Evolutionary conservation across 75 land plant species (phyloP).

Genomic region (Pseudotsuga menziesii): DNA sequence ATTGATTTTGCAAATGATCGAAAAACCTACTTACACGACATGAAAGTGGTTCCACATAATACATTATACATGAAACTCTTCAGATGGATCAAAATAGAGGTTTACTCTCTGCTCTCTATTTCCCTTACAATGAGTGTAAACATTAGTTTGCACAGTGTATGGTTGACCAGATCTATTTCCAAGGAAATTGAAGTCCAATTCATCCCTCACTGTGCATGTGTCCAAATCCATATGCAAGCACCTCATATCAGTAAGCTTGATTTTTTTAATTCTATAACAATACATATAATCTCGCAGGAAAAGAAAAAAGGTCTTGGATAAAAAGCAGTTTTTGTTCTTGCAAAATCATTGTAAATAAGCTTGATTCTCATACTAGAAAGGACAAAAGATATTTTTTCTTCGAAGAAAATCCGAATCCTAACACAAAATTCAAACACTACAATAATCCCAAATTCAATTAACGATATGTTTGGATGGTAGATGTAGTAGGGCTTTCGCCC

Average conservation of each 20-base stretch:
- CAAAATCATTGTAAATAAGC: constrained; percentile 59
- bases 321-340: constrained; percentile 64
- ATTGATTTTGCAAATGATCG: too few relatives aligned
- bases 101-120: constrained; percentile 58
- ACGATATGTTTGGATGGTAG: background rate
- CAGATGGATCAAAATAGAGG: constrained; percentile 63
- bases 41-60: constrained; percentile 46
- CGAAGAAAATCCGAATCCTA: constrained; percentile 67
- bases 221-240: constrained; percentile 47
- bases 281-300: too few relatives aligned
- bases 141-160: constrained; percentile 60
- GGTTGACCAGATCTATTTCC: constrained; percentile 62
- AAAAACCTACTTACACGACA: constrained; percentile 25
- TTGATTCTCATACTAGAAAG: constrained; percentile 65
- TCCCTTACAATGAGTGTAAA: constrained; percentile 52
- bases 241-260: background rate
- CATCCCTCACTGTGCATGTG: constrained; percentile 33
- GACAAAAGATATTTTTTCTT: constrained; percentile 50
- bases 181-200: constrained; percentile 68
- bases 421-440: background rate
- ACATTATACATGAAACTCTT: constrained; percentile 45
- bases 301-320: constrained; percentile 20
- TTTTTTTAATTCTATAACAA: too few relatives aligned
- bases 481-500: too few relatives aligned
- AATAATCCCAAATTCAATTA: background rate